Percentiles rank a stretch among this genome's conserved stretches.
Evolutionary conservation across 495 filamentous ascomycete species (phyloP).

Genomic region (Lasiosphaeris hirsuta): DNA sequence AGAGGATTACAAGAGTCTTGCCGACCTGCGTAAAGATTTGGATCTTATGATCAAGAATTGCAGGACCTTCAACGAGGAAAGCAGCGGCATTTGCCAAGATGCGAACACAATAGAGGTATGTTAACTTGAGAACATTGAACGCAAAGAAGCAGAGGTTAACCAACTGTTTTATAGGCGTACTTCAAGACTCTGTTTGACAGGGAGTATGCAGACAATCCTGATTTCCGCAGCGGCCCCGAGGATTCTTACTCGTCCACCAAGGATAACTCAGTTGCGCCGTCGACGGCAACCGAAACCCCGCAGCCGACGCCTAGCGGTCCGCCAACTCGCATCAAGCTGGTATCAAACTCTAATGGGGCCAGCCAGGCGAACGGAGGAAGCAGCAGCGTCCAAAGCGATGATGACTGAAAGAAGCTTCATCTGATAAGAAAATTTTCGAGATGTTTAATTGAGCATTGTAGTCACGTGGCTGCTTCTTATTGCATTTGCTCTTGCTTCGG

Average conservation of each 20-base stretch:
- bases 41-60: constrained; percentile 84
- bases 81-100: constrained; percentile 84
- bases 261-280: constrained; percentile 62
- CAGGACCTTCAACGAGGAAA: constrained; percentile 92
- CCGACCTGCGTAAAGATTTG: constrained; percentile 78
- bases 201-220: constrained; percentile 65
- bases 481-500: not conserved
- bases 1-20: constrained; percentile 79
- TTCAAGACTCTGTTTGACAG: constrained; percentile 65
- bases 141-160: constrained; percentile 5
- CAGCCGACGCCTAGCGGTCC: constrained; percentile 48
- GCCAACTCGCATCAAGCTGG: constrained; percentile 52
- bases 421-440: not conserved
- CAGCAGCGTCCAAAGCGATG: constrained; percentile 43
- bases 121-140: not conserved
- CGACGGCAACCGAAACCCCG: constrained; percentile 68
- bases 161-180: constrained; percentile 49
- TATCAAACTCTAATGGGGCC: constrained; percentile 50
- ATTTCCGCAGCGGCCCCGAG: constrained; percentile 67
- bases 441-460: not conserved
- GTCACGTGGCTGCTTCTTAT: not conserved
- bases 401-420: constrained; percentile 31
- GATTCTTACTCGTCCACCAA: constrained; percentile 43
- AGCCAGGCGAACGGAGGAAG: constrained; percentile 39
- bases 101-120: constrained; percentile 87